Conservation (phyloP, 441 rosid genomes). For the Manihot esculenta region DNA sequence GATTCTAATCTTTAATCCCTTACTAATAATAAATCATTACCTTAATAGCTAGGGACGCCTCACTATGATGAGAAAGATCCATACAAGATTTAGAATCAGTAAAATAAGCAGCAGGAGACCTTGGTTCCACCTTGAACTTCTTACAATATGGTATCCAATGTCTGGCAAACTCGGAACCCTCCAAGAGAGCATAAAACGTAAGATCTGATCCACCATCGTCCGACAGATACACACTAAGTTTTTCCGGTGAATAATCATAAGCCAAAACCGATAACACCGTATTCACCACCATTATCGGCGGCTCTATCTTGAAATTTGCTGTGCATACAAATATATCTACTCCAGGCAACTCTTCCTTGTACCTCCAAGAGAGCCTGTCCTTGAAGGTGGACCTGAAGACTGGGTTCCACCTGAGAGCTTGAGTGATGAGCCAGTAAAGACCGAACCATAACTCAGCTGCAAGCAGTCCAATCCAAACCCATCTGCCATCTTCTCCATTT, state of each 20-base stretch:
- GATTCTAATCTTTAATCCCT: too few relatives aligned
- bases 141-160: slow-evolving; percentile 61
- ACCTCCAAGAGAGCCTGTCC: slow-evolving; percentile 47
- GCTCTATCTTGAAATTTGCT: slow-evolving; percentile 65
- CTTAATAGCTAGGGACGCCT: slow-evolving; percentile 27
- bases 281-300: slow-evolving; percentile 66
- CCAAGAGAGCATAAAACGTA: slow-evolving; percentile 72
- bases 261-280: slow-evolving; percentile 67
- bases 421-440: slow-evolving; percentile 45
- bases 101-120: slow-evolving; percentile 46
- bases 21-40: too few relatives aligned
- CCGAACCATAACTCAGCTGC: slow-evolving; percentile 54
- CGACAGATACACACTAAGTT: slow-evolving; percentile 59
- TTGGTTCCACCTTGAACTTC: slow-evolving; percentile 42
- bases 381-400: slow-evolving; percentile 41
- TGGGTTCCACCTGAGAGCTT: slow-evolving; percentile 40
- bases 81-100: slow-evolving; percentile 1
- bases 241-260: slow-evolving; percentile 59
- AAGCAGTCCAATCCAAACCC: slow-evolving; percentile 47
- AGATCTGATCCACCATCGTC: slow-evolving; percentile 67
- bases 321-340: slow-evolving; percentile 80
- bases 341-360: slow-evolving; percentile 36
- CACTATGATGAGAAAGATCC: neutral
- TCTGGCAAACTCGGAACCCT: slow-evolving; percentile 55
- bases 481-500: slow-evolving; percentile 31